Evolutionary conservation across 2,329 filamentous ascomycete genomes (phyloP).

Genomic region (Claviceps cyperi): DNA sequence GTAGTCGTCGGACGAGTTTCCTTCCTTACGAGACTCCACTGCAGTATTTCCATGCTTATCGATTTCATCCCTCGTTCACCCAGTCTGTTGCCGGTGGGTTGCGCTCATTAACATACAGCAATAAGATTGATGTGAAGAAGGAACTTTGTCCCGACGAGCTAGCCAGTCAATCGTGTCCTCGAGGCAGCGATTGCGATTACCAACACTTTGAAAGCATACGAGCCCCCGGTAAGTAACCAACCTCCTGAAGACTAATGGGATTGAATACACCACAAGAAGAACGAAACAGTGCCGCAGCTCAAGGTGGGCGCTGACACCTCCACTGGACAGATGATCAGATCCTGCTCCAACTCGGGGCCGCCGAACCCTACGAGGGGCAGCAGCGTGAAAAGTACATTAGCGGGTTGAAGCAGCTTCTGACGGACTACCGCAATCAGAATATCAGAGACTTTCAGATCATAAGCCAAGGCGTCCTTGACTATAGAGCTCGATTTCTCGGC

Average conservation of each 20-base stretch:
- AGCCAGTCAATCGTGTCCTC: conserved; percentile 51
- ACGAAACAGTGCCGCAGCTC: conserved; percentile 7
- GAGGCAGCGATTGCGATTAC: conserved; percentile 55
- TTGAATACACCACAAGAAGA: conserved; percentile 4
- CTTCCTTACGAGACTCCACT: conserved; percentile 71
- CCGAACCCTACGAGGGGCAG: conserved; percentile 47
- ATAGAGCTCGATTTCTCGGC: conserved; percentile 48
- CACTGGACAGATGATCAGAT: conserved; percentile 52
- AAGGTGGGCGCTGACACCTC: conserved; percentile 33
- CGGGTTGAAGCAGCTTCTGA: conserved; percentile 47
- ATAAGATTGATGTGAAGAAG: conserved; percentile 65
- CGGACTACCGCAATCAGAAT: conserved; percentile 42
- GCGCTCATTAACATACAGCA: conserved; percentile 84
- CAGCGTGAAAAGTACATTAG: conserved; percentile 47
- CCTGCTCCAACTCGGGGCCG: conserved; percentile 54
- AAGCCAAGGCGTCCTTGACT: conserved; percentile 51
- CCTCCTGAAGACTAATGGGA: conserved; percentile 7
- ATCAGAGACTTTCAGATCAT: conserved; percentile 53
- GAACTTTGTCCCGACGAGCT: conserved; percentile 67
- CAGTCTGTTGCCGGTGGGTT: conserved; percentile 60
- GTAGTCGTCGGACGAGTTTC: conserved; percentile 13
- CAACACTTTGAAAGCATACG: conserved; percentile 54
- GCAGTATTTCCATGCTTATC: conserved; percentile 70
- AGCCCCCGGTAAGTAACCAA: conserved; percentile 22
- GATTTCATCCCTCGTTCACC: conserved; percentile 70